Evolutionary conservation across 169 alveolate genomes (phyloP), one percentile per base, ranked within the genome.

Genomic region (Eimeria sp.): DNA sequence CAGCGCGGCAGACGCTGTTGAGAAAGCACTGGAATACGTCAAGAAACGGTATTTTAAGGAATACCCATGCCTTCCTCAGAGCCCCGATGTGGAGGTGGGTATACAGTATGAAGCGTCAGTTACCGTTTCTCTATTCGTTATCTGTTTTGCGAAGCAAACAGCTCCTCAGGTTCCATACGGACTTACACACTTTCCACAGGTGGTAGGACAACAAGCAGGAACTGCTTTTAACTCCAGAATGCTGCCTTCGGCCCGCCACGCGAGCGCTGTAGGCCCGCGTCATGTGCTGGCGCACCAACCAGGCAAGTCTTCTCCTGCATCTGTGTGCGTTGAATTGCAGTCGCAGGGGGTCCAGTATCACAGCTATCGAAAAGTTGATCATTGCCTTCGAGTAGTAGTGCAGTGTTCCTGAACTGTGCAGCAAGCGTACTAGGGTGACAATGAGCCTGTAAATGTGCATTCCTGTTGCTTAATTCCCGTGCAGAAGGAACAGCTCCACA

Each of bases 181-280:
- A 1, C 14, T 14, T 46, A 46, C n/a, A 49, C 49, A 27, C 76
- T 25, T 13, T n/a, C 8, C 20, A 25, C 93, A 85, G 93, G 93
- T 62, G 68, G 71, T 62, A 49, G 82, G 82, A 30, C 93, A 85
- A 82, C 93, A 43, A 20, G 82, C 93, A 72, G 80, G 93, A 27
- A 43, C 77, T 20, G 62, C 62, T 14, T 58, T 85, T 8, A 37
- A 40, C 46, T 49, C 93, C 46, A 20, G 80, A 54, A 43, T 43
- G 11, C 91, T 56, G 27, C 77, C 77, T 14, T 60, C 76, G 37
- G 37, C 71, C 27, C 54, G 91, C 60, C 76, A 37, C 52, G 4
- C 91, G 37, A 58, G 58, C 76, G 76, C 76, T 56, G 58, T 85
- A 33, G 91, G 91, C n/a, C 14, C 58, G 58, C 71, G 91, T 1